phyloP scores from a whole-genome alignment of 257 asterid genomes.

The Solanum rostratum region DNA sequence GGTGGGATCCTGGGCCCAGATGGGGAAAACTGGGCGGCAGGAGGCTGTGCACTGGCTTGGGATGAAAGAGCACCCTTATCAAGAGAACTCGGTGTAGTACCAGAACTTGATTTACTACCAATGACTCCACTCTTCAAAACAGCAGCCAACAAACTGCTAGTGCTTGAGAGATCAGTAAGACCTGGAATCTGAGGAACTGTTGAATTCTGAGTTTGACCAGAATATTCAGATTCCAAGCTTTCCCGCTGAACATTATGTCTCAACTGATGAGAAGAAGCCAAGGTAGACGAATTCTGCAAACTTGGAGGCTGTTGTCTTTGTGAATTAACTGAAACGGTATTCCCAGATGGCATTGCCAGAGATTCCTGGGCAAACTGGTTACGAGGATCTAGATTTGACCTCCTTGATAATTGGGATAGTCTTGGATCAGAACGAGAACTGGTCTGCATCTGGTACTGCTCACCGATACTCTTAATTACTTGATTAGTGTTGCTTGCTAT shows the following conservation, averaged over 20 bases:
- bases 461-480: conserved; percentile 22
- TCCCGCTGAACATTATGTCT: conserved; percentile 23
- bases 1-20: not conserved
- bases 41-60: conserved; percentile 12
- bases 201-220: conserved; percentile 1
- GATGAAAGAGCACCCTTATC: conserved; percentile 21
- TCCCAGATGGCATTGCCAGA: conserved; percentile 19
- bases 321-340: conserved; percentile 19
- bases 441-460: conserved; percentile 29
- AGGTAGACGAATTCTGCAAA: conserved; percentile 20
- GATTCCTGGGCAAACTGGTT: conserved; percentile 31
- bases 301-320: conserved; percentile 23
- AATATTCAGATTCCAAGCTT: conserved; percentile 19
- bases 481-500: conserved; percentile 15
- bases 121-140: conserved; percentile 41
- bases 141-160: conserved; percentile 49
- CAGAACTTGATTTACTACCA: conserved; percentile 12
- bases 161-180: conserved; percentile 23
- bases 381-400: conserved; percentile 14
- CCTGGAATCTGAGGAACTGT: conserved; percentile 20
- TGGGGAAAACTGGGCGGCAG: conserved; percentile 1
- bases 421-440: conserved; percentile 63
- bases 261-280: conserved; percentile 23
- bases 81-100: conserved; percentile 9
- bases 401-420: conserved; percentile 33